These are phyloP conservation scores for Pleurotus cornucopiae DNA, from an alignment of 768 basidiomycete genomes.

Conservation along the genomic window DNA sequence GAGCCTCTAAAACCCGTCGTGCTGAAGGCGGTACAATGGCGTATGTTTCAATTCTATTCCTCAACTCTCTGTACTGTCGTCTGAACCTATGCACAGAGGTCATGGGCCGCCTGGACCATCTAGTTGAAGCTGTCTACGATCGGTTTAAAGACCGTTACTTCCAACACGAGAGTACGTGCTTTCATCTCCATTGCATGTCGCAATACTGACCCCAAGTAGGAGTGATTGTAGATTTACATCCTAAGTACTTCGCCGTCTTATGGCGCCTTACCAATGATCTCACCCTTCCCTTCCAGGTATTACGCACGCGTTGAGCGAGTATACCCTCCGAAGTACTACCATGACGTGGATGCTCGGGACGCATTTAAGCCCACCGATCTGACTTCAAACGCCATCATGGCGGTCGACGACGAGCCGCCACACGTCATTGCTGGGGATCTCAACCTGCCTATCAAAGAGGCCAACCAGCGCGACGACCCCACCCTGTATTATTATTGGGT, in stretches of 20 bases:
- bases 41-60: conserved; percentile 50
- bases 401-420: conserved; percentile 41
- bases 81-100: conserved; percentile 60
- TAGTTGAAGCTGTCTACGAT: conserved; percentile 93
- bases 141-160: conserved; percentile 97
- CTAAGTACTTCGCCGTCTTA: conserved; percentile 54
- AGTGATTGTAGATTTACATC: conserved; percentile 82
- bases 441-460: conserved; percentile 67
- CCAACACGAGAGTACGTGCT: conserved; percentile 75
- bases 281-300: conserved; percentile 47
- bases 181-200: background rate
- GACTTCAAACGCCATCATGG: conserved; percentile 3
- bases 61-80: background rate
- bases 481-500: conserved; percentile 84
- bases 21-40: conserved; percentile 93
- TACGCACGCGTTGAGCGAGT: conserved; percentile 79
- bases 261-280: background rate
- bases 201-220: conserved; percentile 33
- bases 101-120: conserved; percentile 90
- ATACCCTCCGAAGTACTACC: conserved; percentile 57
- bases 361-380: conserved; percentile 36
- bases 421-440: conserved; percentile 82
- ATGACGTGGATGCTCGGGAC: conserved; percentile 43
- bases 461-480: conserved; percentile 71
- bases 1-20: conserved; percentile 89